These are phyloP conservation scores for Brassica carinata DNA, from an alignment of 345 rosid species.

Conservation along the genomic window DNA sequence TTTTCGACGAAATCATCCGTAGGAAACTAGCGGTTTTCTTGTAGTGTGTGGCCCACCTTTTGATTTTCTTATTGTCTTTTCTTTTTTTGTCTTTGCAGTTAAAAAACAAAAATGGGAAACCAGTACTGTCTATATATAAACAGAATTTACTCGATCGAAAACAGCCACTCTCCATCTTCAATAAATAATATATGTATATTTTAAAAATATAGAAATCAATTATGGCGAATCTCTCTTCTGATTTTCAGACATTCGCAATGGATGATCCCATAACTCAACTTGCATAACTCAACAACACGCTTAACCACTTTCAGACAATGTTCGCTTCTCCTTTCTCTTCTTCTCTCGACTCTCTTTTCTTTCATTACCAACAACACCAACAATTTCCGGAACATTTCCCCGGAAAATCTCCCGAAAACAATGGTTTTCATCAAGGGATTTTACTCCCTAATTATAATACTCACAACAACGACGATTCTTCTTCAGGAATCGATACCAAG, in stretches of 20 bases:
- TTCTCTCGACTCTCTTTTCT: conserved; percentile 44
- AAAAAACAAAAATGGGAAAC: background rate
- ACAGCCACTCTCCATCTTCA: background rate
- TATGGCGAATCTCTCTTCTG: conserved; percentile 43
- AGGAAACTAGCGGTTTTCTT: too few relatives aligned
- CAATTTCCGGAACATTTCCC: conserved; percentile 33
- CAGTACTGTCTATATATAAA: conserved; percentile 20
- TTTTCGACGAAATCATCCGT: too few relatives aligned
- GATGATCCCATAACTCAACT: conserved; percentile 47
- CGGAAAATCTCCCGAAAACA: conserved; percentile 14
- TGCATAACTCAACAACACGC: conserved; percentile 41
- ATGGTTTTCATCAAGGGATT: conserved; percentile 19
- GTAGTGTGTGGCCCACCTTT: conserved; percentile 2
- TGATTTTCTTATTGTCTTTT: background rate
- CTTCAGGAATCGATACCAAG: conserved; percentile 39
- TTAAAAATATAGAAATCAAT: background rate
- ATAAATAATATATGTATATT: background rate
- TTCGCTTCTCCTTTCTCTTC: conserved; percentile 41
- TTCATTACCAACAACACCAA: conserved; percentile 34
- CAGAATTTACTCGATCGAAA: conserved; percentile 8
- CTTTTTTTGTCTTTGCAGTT: background rate
- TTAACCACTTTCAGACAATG: conserved; percentile 41
- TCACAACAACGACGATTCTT: conserved; percentile 40
- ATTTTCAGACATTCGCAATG: conserved; percentile 27
- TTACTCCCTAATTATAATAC: conserved; percentile 36